Percentiles rank a stretch among this genome's conserved stretches.
These are phyloP conservation scores for Monosporascus ibericus DNA, from an alignment of 2,329 filamentous ascomycete genomes.

Conservation along the genomic window DNA sequence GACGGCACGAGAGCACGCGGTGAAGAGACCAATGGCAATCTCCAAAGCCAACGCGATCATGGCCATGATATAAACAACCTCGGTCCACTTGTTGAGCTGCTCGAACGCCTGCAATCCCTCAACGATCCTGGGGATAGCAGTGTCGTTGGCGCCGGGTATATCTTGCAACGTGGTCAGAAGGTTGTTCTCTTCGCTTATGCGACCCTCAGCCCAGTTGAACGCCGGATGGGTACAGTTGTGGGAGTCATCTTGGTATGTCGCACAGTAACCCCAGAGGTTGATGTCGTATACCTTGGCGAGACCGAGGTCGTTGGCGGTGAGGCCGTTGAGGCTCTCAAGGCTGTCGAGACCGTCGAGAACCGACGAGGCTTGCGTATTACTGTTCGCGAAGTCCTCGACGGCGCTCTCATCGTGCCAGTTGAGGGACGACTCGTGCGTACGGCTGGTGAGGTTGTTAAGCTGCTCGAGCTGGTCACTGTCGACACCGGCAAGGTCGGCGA, in stretches of 20 bases:
- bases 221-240: conserved; percentile 64
- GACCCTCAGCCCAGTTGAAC: conserved; percentile 71
- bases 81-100: conserved; percentile 73
- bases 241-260: conserved; percentile 48
- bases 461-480: conserved; percentile 9
- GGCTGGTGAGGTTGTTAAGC: not conserved
- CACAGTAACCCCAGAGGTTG: conserved; percentile 84
- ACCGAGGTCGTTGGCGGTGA: conserved; percentile 48
- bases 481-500: conserved; percentile 12
- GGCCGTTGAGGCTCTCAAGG: conserved; percentile 1
- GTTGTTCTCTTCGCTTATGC: conserved; percentile 53
- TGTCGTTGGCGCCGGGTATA: conserved; percentile 46
- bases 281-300: conserved; percentile 76
- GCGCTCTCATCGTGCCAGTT: not conserved
- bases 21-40: conserved; percentile 72
- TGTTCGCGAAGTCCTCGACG: not conserved
- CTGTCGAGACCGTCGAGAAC: conserved; percentile 11
- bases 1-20: conserved; percentile 75
- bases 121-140: conserved; percentile 61
- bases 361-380: not conserved
- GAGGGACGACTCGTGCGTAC: not conserved
- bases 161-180: conserved; percentile 49
- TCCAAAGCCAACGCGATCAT: conserved; percentile 64
- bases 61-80: conserved; percentile 72
- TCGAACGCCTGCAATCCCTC: conserved; percentile 67